These are phyloP conservation scores for Chenopodium album DNA, from an alignment of 148 eudicot genomes.

Conservation along the genomic window DNA sequence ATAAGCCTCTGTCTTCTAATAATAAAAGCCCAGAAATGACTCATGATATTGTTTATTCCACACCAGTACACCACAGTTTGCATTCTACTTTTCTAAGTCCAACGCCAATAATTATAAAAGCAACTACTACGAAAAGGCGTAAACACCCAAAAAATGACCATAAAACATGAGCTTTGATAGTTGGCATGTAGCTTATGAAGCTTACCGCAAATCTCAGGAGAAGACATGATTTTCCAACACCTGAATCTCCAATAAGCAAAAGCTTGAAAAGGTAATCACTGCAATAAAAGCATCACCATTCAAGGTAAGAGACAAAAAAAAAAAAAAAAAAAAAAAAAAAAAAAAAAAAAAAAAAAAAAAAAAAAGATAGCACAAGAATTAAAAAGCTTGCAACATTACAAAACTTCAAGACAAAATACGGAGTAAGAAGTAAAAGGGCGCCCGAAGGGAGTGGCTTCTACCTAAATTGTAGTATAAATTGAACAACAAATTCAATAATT, in stretches of 20 bases:
- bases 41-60: neutral
- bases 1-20: neutral
- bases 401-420: neutral
- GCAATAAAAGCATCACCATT: conserved; percentile 22
- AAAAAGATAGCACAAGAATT: neutral
- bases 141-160: neutral
- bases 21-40: neutral
- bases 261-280: conserved; percentile 43
- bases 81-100: neutral
- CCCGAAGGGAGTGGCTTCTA: neutral
- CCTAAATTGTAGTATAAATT: neutral
- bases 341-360: neutral
- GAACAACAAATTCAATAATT: neutral
- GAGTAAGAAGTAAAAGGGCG: neutral
- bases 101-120: neutral
- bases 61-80: neutral
- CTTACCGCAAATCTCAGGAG: conserved; percentile 42
- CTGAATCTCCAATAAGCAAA: conserved; percentile 43
- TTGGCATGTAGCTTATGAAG: neutral
- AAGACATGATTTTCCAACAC: conserved; percentile 42
- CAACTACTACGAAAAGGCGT: neutral
- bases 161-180: no score
- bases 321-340: neutral
- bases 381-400: neutral
- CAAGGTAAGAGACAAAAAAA: neutral